Percentiles rank a stretch among this genome's conserved stretches.
Conservation (phyloP, 768 basidiomycete species). For the Kwoniella sp. region DNA sequence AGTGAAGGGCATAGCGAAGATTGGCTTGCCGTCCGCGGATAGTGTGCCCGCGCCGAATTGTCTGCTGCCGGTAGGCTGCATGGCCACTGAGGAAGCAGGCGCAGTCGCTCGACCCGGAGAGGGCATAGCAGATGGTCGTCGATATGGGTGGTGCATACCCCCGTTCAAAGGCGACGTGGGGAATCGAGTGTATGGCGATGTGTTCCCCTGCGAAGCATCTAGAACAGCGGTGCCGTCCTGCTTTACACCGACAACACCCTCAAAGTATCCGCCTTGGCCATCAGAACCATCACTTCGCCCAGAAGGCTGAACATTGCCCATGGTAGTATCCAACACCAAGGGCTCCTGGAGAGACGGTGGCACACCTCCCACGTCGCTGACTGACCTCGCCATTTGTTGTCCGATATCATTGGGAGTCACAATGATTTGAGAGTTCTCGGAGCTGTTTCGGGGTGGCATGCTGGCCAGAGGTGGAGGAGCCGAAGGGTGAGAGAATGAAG, state of each 20-base stretch:
- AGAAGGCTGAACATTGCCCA: constrained; percentile 11
- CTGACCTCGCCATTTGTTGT: constrained; percentile 16
- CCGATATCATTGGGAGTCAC: constrained; percentile 42
- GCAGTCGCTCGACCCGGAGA: constrained; percentile 11
- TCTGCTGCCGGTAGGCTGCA: constrained; percentile 3
- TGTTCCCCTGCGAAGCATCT: constrained; percentile 17
- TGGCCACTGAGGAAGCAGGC: constrained; percentile 5
- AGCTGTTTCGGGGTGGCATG: constrained; percentile 33
- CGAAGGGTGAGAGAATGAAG: constrained; percentile 36
- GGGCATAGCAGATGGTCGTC: constrained; percentile 22
- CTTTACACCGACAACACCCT: constrained; percentile 44
- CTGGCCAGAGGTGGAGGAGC: constrained; percentile 35
- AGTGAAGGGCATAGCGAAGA: constrained; percentile 44
- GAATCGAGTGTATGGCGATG: constrained; percentile 29
- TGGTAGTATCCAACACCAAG: constrained; percentile 27
- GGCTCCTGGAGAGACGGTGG: constrained; percentile 33
- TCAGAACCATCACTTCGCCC: constrained; percentile 23
- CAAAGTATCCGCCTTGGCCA: constrained; percentile 41
- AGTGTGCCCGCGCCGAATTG: constrained; percentile 20
- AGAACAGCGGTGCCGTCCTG: constrained; percentile 41
- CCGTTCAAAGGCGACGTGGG: constrained; percentile 21
- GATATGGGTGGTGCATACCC: constrained; percentile 35
- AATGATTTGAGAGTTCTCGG: constrained; percentile 38
- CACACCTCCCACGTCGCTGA: constrained; percentile 12
- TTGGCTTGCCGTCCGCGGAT: constrained; percentile 35